phyloP scores from a whole-genome alignment of 805 yeast genomes.

The Candida namnaoensis region DNA sequence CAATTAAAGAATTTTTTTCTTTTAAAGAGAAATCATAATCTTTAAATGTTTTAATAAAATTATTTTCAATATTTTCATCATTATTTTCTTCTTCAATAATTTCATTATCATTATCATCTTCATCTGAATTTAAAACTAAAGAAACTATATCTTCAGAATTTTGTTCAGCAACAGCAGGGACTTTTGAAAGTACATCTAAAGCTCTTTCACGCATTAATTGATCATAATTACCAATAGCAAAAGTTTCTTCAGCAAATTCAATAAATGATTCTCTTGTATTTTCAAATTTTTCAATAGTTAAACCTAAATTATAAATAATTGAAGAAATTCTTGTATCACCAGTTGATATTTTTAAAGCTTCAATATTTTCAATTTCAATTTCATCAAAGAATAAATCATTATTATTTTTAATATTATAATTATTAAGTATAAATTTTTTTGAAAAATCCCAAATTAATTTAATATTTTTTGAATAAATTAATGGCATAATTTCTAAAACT shows the following conservation, averaged over 20 bases:
- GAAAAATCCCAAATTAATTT: conserved; percentile 49
- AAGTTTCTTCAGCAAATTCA: conserved; percentile 6
- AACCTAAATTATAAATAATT: conserved; percentile 4
- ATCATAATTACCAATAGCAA: conserved; percentile 5
- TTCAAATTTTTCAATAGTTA: not conserved
- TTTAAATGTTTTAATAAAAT: conserved; percentile 1
- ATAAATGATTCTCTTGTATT: conserved; percentile 5
- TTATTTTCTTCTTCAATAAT: not conserved
- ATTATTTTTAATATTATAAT: not conserved
- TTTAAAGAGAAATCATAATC: conserved; percentile 31
- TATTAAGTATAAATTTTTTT: conserved; percentile 22
- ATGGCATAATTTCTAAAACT: conserved; percentile 50
- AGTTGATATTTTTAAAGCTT: conserved; percentile 8
- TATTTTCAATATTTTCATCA: conserved; percentile 1
- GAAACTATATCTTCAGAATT: conserved; percentile 52
- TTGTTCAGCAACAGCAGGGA: conserved; percentile 66
- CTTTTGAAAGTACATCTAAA: conserved; percentile 42
- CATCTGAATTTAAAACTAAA: conserved; percentile 33
- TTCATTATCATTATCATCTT: conserved; percentile 5
- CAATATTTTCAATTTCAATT: conserved; percentile 2
- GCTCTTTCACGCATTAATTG: conserved; percentile 36
- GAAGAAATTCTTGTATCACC: conserved; percentile 11
- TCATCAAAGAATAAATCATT: conserved; percentile 7
- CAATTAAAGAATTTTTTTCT: conserved; percentile 52
- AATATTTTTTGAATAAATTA: conserved; percentile 31